Evolutionary conservation across 768 basidiomycete genomes (phyloP).

Genomic region (Boletellus ananas): DNA sequence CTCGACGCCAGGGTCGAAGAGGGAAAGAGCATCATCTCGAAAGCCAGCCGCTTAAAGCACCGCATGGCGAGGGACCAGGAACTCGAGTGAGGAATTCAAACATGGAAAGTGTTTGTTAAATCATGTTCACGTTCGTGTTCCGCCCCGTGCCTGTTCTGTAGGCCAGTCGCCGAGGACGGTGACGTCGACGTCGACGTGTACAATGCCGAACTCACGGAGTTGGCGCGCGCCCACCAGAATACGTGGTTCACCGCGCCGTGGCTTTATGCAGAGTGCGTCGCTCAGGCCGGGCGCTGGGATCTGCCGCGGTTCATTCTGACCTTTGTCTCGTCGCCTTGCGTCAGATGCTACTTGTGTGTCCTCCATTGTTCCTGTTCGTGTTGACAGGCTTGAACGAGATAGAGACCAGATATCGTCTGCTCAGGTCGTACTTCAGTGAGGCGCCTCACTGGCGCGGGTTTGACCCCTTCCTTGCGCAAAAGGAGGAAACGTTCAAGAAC

Average conservation of each 20-base stretch:
- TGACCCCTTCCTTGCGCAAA: slow-evolving; percentile 83
- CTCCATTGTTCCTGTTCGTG: neutral
- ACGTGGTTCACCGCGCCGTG: slow-evolving; percentile 94
- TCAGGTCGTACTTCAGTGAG: slow-evolving; percentile 68
- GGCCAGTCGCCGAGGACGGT: slow-evolving; percentile 72
- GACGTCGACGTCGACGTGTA: slow-evolving; percentile 68
- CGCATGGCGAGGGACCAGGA: slow-evolving; percentile 77
- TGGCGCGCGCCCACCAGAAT: slow-evolving; percentile 45
- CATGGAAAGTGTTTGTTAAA: too few species aligned
- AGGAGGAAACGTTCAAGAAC: slow-evolving; percentile 75
- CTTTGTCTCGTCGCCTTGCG: neutral
- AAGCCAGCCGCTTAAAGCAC: slow-evolving; percentile 77
- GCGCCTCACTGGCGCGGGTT: slow-evolving; percentile 68
- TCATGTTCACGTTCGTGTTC: neutral
- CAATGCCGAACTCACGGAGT: slow-evolving; percentile 63
- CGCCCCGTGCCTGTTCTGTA: slow-evolving; percentile 24
- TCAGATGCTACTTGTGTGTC: slow-evolving; percentile 71
- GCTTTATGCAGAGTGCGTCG: slow-evolving; percentile 88
- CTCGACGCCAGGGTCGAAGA: slow-evolving; percentile 55
- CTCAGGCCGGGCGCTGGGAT: neutral
- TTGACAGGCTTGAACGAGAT: neutral
- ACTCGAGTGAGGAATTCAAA: slow-evolving; percentile 48
- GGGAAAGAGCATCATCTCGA: slow-evolving; percentile 72
- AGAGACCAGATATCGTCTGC: slow-evolving; percentile 66
- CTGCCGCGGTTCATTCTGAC: slow-evolving; percentile 1